phyloP scores from a whole-genome alignment of 2,329 filamentous ascomycete species.

The Trichophyton schoenleinii region DNA sequence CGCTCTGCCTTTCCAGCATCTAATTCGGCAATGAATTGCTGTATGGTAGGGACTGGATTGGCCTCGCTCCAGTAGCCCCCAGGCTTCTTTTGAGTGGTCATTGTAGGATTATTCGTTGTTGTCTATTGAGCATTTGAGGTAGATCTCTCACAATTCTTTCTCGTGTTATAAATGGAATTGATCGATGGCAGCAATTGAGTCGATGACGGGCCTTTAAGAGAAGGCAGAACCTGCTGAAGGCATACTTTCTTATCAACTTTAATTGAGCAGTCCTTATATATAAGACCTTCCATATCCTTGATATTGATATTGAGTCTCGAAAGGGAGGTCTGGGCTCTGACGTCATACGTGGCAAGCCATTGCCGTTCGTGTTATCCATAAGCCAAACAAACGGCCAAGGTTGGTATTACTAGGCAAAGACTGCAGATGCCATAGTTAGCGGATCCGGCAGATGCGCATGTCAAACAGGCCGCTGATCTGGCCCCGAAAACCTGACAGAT shows the following conservation, averaged over 20 bases:
- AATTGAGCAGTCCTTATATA: not conserved
- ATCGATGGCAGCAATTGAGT: not conserved
- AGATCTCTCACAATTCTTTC: not conserved
- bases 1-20: slow-evolving; percentile 67
- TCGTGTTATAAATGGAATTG: not conserved
- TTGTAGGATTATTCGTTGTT: slow-evolving; percentile 12
- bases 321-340: not conserved
- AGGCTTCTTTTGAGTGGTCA: slow-evolving; percentile 37
- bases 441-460: not conserved
- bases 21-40: slow-evolving; percentile 66
- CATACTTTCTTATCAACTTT: not conserved
- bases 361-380: not conserved
- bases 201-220: not conserved
- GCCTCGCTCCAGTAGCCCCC: slow-evolving; percentile 66
- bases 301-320: not conserved
- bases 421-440: not conserved
- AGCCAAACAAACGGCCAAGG: not conserved
- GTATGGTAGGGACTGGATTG: slow-evolving; percentile 79
- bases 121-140: not conserved
- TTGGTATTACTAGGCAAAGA: not conserved
- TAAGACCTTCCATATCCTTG: not conserved
- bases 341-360: not conserved
- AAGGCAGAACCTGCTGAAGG: not conserved
- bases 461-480: not conserved
- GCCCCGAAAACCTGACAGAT: not conserved